A percentile compares a stretch with the other conserved stretches of the same genome.
Conservation (phyloP, 768 basidiomycete genomes). For the Amanita molliuscula region DNA sequence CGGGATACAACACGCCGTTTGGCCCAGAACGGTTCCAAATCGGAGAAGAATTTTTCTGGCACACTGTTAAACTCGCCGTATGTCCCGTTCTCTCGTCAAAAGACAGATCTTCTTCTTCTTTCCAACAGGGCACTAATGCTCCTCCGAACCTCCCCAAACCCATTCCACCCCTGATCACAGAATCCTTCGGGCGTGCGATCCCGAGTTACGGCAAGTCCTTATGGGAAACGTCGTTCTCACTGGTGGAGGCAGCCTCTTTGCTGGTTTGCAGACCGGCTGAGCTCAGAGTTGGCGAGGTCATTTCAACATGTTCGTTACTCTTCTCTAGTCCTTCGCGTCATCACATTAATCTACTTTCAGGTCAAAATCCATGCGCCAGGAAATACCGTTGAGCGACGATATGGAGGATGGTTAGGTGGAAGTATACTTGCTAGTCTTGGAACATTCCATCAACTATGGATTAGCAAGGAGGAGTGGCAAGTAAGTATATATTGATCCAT, state of each 20-base stretch:
- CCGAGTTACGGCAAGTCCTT: conserved; percentile 83
- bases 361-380: conserved; percentile 91
- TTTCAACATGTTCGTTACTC: conserved; percentile 63
- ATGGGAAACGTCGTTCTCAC: conserved; percentile 91
- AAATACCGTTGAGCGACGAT: conserved; percentile 80
- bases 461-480: conserved; percentile 89
- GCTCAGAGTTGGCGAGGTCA: conserved; percentile 60
- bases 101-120: background rate
- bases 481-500: conserved; percentile 29
- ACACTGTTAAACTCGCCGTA: conserved; percentile 47
- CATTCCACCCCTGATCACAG: conserved; percentile 65
- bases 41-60: conserved; percentile 85
- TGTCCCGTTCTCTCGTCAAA: conserved; percentile 10
- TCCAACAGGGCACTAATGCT: conserved; percentile 34
- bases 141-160: conserved; percentile 58
- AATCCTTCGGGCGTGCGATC: conserved; percentile 81
- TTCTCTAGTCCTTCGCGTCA: background rate
- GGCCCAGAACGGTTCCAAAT: conserved; percentile 72
- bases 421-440: conserved; percentile 91
- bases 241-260: conserved; percentile 84
- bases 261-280: conserved; percentile 76
- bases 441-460: conserved; percentile 97
- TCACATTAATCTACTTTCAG: conserved; percentile 21
- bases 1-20: conserved; percentile 82
- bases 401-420: conserved; percentile 93